Evolutionary conservation across 2,329 filamentous ascomycete genomes (phyloP).

Genomic region (Penicillium expansum): DNA sequence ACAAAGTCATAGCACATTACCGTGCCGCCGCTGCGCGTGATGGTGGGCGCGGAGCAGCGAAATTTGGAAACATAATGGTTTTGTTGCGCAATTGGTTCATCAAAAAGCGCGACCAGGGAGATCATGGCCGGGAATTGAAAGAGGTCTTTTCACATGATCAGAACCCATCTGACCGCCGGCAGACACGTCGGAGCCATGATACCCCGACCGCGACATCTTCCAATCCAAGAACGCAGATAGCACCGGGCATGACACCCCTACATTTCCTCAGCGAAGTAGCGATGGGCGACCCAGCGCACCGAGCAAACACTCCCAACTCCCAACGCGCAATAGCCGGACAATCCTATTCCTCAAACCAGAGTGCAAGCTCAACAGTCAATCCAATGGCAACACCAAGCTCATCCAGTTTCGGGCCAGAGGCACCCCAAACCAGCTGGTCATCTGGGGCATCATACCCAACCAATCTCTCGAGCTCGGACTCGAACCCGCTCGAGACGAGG

Average conservation of each 20-base stretch:
- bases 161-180: neutral
- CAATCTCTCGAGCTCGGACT: constrained; percentile 6
- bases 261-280: constrained; percentile 44
- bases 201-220: neutral
- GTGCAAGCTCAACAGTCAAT: constrained; percentile 3
- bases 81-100: constrained; percentile 70
- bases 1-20: constrained; percentile 68
- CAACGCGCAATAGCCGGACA: neutral
- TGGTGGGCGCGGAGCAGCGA: constrained; percentile 63
- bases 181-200: neutral
- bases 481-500: constrained; percentile 4
- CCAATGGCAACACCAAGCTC: neutral
- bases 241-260: constrained; percentile 33
- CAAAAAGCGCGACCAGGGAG: constrained; percentile 43
- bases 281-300: constrained; percentile 32
- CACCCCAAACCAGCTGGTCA: constrained; percentile 15
- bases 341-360: neutral
- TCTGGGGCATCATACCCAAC: constrained; percentile 12
- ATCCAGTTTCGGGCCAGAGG: neutral
- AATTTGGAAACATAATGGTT: constrained; percentile 67
- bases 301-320: neutral
- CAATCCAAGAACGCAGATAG: constrained; percentile 2
- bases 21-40: constrained; percentile 61
- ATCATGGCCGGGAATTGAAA: constrained; percentile 24
- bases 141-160: constrained; percentile 21